Evolutionary conservation across 805 yeast species (phyloP).

Genomic region (Kluyveromyces dobzhanskii): DNA sequence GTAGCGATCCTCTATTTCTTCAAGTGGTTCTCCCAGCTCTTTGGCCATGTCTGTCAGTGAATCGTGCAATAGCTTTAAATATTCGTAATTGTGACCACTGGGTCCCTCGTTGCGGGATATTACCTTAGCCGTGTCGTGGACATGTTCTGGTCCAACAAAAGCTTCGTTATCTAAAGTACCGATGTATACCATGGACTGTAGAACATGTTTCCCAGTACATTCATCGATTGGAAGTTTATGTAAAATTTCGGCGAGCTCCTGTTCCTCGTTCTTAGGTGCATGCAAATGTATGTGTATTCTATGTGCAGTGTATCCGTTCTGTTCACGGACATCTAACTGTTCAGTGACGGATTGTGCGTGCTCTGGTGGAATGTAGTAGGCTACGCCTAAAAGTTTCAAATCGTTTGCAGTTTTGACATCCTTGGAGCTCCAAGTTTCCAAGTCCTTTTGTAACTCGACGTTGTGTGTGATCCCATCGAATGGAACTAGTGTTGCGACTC

Average conservation of each 20-base stretch:
- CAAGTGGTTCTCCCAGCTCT: neutral
- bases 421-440: constrained; percentile 18
- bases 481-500: constrained; percentile 78
- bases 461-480: constrained; percentile 42
- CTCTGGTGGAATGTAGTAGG: constrained; percentile 67
- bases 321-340: constrained; percentile 75
- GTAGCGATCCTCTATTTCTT: constrained; percentile 1
- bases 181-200: constrained; percentile 63
- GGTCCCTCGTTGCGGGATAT: constrained; percentile 61
- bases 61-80: constrained; percentile 45
- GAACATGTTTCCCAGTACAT: constrained; percentile 32
- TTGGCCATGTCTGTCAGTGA: constrained; percentile 34
- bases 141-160: constrained; percentile 73
- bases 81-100: constrained; percentile 73
- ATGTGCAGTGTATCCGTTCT: constrained; percentile 77
- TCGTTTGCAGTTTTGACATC: constrained; percentile 31
- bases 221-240: constrained; percentile 24
- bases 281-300: constrained; percentile 52
- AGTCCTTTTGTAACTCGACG: constrained; percentile 34
- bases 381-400: constrained; percentile 67
- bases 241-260: constrained; percentile 17
- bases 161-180: constrained; percentile 78
- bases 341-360: constrained; percentile 52
- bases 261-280: constrained; percentile 19
- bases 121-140: constrained; percentile 48